phyloP scores from a whole-genome alignment of 495 filamentous ascomycete species.

The Mycothermus thermophilus region DNA sequence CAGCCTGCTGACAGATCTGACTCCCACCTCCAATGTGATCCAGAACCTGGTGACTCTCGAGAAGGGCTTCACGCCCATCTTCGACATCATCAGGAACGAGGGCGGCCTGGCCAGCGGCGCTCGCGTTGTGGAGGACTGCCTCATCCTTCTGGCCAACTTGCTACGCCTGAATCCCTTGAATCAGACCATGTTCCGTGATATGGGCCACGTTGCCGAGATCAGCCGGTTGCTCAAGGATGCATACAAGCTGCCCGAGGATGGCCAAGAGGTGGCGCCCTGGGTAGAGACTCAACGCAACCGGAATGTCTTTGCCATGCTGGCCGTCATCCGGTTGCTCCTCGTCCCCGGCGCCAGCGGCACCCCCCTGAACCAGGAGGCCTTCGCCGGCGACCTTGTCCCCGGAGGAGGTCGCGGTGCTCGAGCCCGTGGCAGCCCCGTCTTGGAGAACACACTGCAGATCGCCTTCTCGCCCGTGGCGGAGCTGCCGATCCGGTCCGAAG shows the following conservation, averaged over 20 bases:
- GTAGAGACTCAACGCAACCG: slow-evolving; percentile 66
- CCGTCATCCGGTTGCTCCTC: slow-evolving; percentile 74
- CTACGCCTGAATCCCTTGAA: slow-evolving; percentile 82
- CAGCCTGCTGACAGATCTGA: slow-evolving; percentile 37
- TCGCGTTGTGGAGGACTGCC: slow-evolving; percentile 84
- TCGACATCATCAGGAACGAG: slow-evolving; percentile 66
- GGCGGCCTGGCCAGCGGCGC: slow-evolving; percentile 73
- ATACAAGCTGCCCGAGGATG: slow-evolving; percentile 40
- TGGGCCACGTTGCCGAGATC: slow-evolving; percentile 64
- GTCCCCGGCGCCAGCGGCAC: slow-evolving; percentile 67
- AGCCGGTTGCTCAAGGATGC: slow-evolving; percentile 54
- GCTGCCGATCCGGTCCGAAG: slow-evolving; percentile 69
- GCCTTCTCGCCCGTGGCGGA: slow-evolving; percentile 68
- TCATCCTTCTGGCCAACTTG: slow-evolving; percentile 85
- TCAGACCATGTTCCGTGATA: slow-evolving; percentile 88
- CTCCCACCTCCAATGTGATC: slow-evolving; percentile 44
- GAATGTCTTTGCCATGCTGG: slow-evolving; percentile 81
- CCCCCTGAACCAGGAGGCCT: slow-evolving; percentile 68
- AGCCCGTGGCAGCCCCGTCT: slow-evolving; percentile 44
- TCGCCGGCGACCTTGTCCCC: slow-evolving; percentile 41
- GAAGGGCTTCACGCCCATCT: slow-evolving; percentile 79
- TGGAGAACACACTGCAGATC: slow-evolving; percentile 66
- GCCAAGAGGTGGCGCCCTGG: slow-evolving; percentile 56
- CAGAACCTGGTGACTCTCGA: slow-evolving; percentile 93
- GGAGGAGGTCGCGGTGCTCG: slow-evolving; percentile 2